Conservation (phyloP, 345 rosid species). For the Sisymbrium irio region DNA sequence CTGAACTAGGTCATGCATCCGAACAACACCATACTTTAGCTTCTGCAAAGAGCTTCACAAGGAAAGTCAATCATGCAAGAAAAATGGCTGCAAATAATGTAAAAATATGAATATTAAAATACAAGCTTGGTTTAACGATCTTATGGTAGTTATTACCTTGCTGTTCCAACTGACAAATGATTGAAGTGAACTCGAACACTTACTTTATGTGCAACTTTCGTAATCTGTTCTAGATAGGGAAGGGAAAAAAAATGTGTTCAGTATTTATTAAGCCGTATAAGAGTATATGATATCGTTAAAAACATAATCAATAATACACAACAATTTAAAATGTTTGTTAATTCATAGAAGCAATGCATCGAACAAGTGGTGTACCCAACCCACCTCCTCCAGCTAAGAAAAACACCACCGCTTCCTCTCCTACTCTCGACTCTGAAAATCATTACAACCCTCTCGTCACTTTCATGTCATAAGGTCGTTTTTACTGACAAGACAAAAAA, state of each 20-base stretch:
- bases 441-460: too few relatives aligned
- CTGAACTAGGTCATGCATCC: constrained; percentile 73
- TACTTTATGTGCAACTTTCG: constrained; percentile 61
- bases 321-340: too few relatives aligned
- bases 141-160: constrained; percentile 47
- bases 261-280: neutral
- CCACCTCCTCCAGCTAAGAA: too few relatives aligned
- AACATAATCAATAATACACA: too few relatives aligned
- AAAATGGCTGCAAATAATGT: neutral
- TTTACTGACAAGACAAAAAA: too few relatives aligned
- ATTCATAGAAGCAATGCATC: too few relatives aligned
- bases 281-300: constrained; percentile 9
- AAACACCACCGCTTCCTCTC: too few relatives aligned
- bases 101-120: neutral
- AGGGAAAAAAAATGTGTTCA: constrained; percentile 6
- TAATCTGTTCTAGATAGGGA: constrained; percentile 45
- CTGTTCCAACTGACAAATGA: constrained; percentile 73
- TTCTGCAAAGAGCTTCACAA: constrained; percentile 44
- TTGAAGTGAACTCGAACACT: constrained; percentile 94
- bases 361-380: too few relatives aligned
- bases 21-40: constrained; percentile 87
- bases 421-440: too few relatives aligned
- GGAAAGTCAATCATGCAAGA: constrained; percentile 10
- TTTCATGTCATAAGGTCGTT: too few relatives aligned
- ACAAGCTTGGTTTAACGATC: constrained; percentile 2